A percentile compares a stretch with the other conserved stretches of the same genome.
phyloP scores from a whole-genome alignment of 2,329 filamentous ascomycete species.

The Fusarium nisikadoi region DNA sequence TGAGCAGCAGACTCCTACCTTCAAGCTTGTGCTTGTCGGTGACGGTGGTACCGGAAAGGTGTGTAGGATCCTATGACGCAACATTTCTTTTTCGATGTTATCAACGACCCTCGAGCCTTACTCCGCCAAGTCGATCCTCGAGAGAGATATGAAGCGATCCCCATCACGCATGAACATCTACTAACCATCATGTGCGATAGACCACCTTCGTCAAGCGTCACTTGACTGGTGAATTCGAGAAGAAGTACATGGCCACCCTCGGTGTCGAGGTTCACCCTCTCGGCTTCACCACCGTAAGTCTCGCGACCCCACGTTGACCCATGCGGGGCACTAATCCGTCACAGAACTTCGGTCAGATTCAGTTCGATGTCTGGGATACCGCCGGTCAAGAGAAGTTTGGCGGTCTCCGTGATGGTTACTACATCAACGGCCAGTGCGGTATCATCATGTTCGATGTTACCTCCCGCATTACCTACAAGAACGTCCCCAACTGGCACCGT shows the following conservation, averaged over 20 bases:
- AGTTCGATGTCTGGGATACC: slow-evolving; percentile 99
- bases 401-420: slow-evolving; percentile 99
- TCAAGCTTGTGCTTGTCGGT: slow-evolving; percentile 99
- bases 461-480: slow-evolving; percentile 99
- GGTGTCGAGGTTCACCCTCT: slow-evolving; percentile 99
- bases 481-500: slow-evolving; percentile 99
- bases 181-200: slow-evolving; percentile 60
- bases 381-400: slow-evolving; percentile 99
- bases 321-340: slow-evolving; percentile 45
- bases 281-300: slow-evolving; percentile 93
- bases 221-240: slow-evolving; percentile 99
- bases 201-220: slow-evolving; percentile 99
- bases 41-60: slow-evolving; percentile 99
- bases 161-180: slow-evolving; percentile 17
- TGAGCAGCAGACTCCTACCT: slow-evolving; percentile 74
- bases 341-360: slow-evolving; percentile 93
- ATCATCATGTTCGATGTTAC: slow-evolving; percentile 99
- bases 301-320: slow-evolving; percentile 37
- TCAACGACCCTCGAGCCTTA: slow-evolving; percentile 34
- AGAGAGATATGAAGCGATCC: slow-evolving; percentile 23
- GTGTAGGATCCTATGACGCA: slow-evolving; percentile 43
- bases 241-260: slow-evolving; percentile 99
- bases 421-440: slow-evolving; percentile 99
- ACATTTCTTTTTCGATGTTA: slow-evolving; percentile 33
- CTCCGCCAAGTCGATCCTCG: slow-evolving; percentile 37